A percentile compares a stretch with the other conserved stretches of the same genome.
Conservation (phyloP, 176 grass and related monocot genomes). For the Bromus sterilis region DNA sequence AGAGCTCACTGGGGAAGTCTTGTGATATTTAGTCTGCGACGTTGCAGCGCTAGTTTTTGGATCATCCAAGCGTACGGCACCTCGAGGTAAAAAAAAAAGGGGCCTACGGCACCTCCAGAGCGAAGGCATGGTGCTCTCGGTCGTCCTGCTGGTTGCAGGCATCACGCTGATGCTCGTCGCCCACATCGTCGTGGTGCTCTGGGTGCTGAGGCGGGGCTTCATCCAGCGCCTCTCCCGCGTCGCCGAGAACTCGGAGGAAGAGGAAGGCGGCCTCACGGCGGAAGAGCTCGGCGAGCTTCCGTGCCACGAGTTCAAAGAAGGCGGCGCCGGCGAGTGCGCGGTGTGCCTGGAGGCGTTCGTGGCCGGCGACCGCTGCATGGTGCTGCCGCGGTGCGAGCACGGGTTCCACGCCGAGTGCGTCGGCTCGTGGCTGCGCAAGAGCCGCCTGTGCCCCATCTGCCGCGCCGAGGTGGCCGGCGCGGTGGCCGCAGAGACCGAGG, state of each 20-base stretch:
- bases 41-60: neutral
- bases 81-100: too few relatives aligned
- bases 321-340: neutral
- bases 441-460: constrained; percentile 50
- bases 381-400: constrained; percentile 33
- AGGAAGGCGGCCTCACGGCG: neutral
- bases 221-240: neutral
- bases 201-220: neutral
- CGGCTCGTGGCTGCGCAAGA: constrained; percentile 52
- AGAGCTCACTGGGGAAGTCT: neutral
- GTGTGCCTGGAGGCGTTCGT: neutral
- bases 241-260: neutral
- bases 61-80: neutral
- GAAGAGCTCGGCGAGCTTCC: neutral
- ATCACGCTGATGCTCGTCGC: neutral
- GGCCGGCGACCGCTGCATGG: neutral
- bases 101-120: neutral
- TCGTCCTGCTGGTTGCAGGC: neutral
- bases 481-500: neutral
- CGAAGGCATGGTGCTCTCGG: neutral
- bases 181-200: neutral
- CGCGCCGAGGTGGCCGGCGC: constrained; percentile 28
- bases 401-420: constrained; percentile 61
- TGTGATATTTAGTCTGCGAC: neutral
- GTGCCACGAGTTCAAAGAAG: neutral